Base-by-base conservation (phyloP, 1,284 basidiomycete species). In the Porogramme epimiltina region DNA sequence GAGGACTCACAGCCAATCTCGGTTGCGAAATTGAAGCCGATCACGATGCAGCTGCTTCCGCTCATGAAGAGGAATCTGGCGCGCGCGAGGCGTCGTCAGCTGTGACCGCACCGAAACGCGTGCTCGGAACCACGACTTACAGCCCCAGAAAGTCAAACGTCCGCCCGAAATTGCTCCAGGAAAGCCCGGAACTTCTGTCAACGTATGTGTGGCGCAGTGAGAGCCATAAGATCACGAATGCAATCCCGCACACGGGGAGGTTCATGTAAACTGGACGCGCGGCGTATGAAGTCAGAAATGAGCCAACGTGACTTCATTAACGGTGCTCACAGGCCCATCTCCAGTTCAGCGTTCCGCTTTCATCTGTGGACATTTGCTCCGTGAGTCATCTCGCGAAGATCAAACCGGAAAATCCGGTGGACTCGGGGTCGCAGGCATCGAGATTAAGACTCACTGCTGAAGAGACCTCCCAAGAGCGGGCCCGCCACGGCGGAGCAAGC, bases 401-500 rank as follows among this genome's bases (percentile, higher is more conserved):
- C 13, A 13, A 31, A 31, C 8, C 28, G 28, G 13, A 31, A 24
- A 4, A 20, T 22, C n/a, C 37, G 47, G 26, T 46, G 39, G 45
- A 44, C 43, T 31, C 26, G 24, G 10, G 3, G 5, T 31, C 28
- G 47, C 28, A 22, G 19, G 34, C 18, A 28, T 28, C n/a, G n/a
- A n/a, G n/a, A n/a, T n/a, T n/a, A n/a, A n/a, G n/a, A 72, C 83
- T 69, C 59, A 89, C 88, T 75, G 63, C 88, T 90, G 70, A 91
- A 92, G 52, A 84, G 63, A 37, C 90, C 89, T 42, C 89, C 89
- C 20, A 92, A 73, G 19, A 92, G 67, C 24, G 89, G 89, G 4
- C 90, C 89, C 48, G 88, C 87, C 51, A 91, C 69, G 31, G 89
- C 89, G 43, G 89, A 92, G 63, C 84, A 87, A 54, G 85, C 84